These are phyloP conservation scores for Microsporum audouinii DNA, from an alignment of 2,329 filamentous ascomycete species.

Conservation along the genomic window DNA sequence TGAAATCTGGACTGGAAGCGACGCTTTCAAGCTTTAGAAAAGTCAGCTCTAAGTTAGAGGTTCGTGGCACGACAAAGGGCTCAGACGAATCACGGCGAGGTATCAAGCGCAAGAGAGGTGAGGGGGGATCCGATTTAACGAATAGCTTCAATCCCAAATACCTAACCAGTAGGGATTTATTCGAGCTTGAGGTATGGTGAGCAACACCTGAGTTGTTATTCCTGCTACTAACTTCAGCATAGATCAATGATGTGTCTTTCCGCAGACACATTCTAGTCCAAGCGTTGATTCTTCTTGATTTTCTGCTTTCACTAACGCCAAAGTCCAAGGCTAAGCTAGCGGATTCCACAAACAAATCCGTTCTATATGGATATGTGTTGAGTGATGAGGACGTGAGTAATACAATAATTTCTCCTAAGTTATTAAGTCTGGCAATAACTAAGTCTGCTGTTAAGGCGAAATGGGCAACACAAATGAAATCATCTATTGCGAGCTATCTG, in stretches of 20 bases:
- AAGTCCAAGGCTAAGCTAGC: conserved; percentile 69
- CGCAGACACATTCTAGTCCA: conserved; percentile 90
- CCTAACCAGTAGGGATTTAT: conserved; percentile 90
- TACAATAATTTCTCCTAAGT: neutral
- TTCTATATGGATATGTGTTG: conserved; percentile 69
- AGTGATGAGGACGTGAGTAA: conserved; percentile 65
- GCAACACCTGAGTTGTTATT: conserved; percentile 10
- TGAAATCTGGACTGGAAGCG: conserved; percentile 51
- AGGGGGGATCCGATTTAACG: conserved; percentile 50
- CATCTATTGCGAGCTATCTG: conserved; percentile 69
- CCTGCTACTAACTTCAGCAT: conserved; percentile 7
- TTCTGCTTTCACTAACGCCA: conserved; percentile 78
- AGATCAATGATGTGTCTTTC: conserved; percentile 91
- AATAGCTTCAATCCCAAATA: conserved; percentile 94
- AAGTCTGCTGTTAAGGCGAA: conserved; percentile 47
- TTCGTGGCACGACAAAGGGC: conserved; percentile 47
- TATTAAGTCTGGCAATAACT: conserved; percentile 13
- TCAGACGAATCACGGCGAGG: conserved; percentile 54
- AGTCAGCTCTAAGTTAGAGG: conserved; percentile 56
- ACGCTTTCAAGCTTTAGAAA: conserved; percentile 66
- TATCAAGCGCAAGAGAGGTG: conserved; percentile 58
- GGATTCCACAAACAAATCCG: conserved; percentile 69
- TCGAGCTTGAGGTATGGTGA: conserved; percentile 69
- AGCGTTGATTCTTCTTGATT: conserved; percentile 86
- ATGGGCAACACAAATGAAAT: conserved; percentile 73